Percentiles rank a stretch among this genome's conserved stretches.
These are phyloP conservation scores for Pseudogymnoascus sp. DNA, from an alignment of 2,329 filamentous ascomycete species.

Conservation along the genomic window DNA sequence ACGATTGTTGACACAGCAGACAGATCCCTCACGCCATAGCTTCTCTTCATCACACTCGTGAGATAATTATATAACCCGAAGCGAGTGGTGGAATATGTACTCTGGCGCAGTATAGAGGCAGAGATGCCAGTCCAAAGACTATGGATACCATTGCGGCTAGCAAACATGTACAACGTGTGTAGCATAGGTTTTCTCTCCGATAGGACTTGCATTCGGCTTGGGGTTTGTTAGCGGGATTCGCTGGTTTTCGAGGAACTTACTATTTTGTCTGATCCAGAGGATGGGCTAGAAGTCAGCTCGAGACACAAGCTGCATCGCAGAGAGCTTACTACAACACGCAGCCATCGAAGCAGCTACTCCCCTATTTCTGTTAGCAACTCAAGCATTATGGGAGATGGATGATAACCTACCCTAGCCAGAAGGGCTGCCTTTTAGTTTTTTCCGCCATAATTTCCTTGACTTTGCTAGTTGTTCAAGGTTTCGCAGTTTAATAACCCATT, in stretches of 20 bases:
- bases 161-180: constrained; percentile 32
- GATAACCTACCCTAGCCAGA: not conserved
- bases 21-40: constrained; percentile 27
- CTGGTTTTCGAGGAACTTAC: not conserved
- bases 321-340: not conserved
- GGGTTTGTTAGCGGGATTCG: not conserved
- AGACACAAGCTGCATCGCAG: not conserved
- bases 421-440: not conserved
- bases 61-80: constrained; percentile 36
- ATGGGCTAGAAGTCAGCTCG: not conserved
- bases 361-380: not conserved
- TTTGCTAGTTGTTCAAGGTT: not conserved
- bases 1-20: constrained; percentile 31
- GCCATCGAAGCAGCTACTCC: not conserved
- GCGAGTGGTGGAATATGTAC: constrained; percentile 37
- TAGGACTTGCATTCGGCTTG: constrained; percentile 38
- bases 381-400: not conserved
- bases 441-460: not conserved
- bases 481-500: not conserved
- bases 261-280: constrained; percentile 10
- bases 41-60: constrained; percentile 25
- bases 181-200: constrained; percentile 35
- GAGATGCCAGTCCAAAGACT: constrained; percentile 38
- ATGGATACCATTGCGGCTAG: constrained; percentile 33
- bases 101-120: constrained; percentile 37